Conservation (phyloP, 1,139 yeast species). For the Candida tunisiensis region DNA sequence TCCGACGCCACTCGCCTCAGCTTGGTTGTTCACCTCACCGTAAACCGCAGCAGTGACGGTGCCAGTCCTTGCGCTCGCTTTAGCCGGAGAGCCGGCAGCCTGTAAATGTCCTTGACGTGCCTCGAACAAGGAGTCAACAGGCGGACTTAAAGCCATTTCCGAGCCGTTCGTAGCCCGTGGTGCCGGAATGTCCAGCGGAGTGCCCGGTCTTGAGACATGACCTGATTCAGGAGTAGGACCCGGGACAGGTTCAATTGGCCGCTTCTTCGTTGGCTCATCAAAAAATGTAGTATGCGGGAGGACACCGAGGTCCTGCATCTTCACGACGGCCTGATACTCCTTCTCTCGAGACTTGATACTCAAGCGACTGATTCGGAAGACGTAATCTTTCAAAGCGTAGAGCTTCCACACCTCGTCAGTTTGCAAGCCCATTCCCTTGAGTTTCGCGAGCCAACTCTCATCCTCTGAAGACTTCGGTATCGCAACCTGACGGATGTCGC, state of each 20-base stretch:
- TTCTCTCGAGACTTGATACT: constrained; percentile 4
- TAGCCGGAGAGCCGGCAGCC: no score
- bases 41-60: no score
- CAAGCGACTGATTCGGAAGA: constrained; percentile 37
- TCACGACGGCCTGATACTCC: constrained; percentile 2
- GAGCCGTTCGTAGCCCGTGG: no score
- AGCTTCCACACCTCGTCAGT: constrained; percentile 76
- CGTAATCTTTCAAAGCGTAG: constrained; percentile 37
- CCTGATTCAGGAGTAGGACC: neutral
- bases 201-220: constrained; percentile 2
- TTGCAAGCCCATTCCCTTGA: constrained; percentile 53
- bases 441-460: constrained; percentile 52
- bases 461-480: constrained; percentile 56
- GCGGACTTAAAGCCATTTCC: no score
- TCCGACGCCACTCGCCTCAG: no score
- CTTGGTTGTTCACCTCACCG: no score
- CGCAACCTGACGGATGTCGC: no score
- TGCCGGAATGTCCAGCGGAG: no score
- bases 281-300: constrained; percentile 54
- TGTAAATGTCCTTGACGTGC: no score
- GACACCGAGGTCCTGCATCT: constrained; percentile 21
- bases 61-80: no score
- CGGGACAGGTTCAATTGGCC: neutral
- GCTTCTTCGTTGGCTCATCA: constrained; percentile 26
- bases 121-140: no score